A percentile compares a stretch with the other conserved stretches of the same genome.
Conservation (phyloP, 768 basidiomycete species). For the Pleurotus salmoneostramineus region DNA sequence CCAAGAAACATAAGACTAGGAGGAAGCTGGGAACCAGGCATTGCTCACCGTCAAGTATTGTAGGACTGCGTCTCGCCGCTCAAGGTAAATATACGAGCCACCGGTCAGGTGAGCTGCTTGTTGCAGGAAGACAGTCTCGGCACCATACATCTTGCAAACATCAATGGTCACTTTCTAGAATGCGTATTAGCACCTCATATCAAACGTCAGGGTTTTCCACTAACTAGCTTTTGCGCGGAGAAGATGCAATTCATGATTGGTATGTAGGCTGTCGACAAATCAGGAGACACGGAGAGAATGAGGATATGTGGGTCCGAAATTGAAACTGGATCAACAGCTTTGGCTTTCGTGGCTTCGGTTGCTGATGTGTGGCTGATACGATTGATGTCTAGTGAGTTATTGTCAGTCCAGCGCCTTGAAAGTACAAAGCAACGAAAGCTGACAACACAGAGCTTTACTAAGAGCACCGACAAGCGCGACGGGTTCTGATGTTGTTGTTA, state of each 20-base stretch:
- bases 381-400: conserved; percentile 32
- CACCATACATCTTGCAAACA: conserved; percentile 86
- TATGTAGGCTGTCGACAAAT: conserved; percentile 88
- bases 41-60: conserved; percentile 77
- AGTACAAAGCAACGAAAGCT: conserved; percentile 16
- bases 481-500: conserved; percentile 32
- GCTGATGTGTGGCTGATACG: conserved; percentile 27
- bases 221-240: conserved; percentile 93
- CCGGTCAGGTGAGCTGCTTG: conserved; percentile 96
- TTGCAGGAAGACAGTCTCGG: conserved; percentile 93
- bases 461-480: conserved; percentile 83
- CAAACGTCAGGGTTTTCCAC: conserved; percentile 17
- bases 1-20: conserved; percentile 4
- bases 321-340: conserved; percentile 23
- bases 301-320: conserved; percentile 36
- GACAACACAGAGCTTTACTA: conserved; percentile 91
- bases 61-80: conserved; percentile 79
- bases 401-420: background rate
- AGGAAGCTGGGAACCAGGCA: conserved; percentile 5
- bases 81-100: conserved; percentile 87
- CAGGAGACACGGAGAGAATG: conserved; percentile 91
- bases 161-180: conserved; percentile 93
- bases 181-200: background rate
- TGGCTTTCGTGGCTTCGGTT: conserved; percentile 23
- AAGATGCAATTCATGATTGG: conserved; percentile 99